phyloP scores from a whole-genome alignment of 2,329 filamentous ascomycete genomes.

The Fusarium coicis region DNA sequence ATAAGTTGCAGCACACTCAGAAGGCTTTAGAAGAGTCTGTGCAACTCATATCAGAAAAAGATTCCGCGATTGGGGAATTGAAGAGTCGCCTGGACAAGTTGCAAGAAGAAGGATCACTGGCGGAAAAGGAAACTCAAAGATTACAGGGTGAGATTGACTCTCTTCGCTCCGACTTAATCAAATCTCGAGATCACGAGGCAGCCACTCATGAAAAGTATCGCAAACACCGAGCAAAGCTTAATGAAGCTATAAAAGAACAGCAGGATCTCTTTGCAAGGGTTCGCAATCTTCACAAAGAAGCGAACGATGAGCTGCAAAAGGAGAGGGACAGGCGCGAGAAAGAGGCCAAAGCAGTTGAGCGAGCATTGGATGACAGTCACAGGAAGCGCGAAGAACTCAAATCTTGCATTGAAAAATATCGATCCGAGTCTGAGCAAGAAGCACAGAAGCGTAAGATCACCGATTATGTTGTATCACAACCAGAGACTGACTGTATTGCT shows the following conservation, averaged over 20 bases:
- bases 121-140: conserved; percentile 39
- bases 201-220: conserved; percentile 49
- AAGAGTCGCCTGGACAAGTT: conserved; percentile 42
- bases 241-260: conserved; percentile 59
- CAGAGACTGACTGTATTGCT: neutral
- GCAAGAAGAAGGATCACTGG: conserved; percentile 38
- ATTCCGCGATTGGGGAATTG: conserved; percentile 39
- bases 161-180: conserved; percentile 41
- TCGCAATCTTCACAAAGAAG: conserved; percentile 48
- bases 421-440: conserved; percentile 35
- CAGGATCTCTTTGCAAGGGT: conserved; percentile 54
- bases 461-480: neutral
- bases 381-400: conserved; percentile 49
- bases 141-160: conserved; percentile 44
- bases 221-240: conserved; percentile 53
- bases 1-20: conserved; percentile 34
- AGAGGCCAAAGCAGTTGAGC: conserved; percentile 40
- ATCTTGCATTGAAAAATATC: conserved; percentile 45
- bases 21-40: conserved; percentile 31
- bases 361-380: conserved; percentile 43
- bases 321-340: conserved; percentile 44
- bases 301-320: conserved; percentile 49
- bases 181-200: conserved; percentile 35
- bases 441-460: conserved; percentile 39
- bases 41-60: conserved; percentile 35